phyloP scores from a whole-genome alignment of 164 flowering plant genomes.

The Macadamia tetraphylla region DNA sequence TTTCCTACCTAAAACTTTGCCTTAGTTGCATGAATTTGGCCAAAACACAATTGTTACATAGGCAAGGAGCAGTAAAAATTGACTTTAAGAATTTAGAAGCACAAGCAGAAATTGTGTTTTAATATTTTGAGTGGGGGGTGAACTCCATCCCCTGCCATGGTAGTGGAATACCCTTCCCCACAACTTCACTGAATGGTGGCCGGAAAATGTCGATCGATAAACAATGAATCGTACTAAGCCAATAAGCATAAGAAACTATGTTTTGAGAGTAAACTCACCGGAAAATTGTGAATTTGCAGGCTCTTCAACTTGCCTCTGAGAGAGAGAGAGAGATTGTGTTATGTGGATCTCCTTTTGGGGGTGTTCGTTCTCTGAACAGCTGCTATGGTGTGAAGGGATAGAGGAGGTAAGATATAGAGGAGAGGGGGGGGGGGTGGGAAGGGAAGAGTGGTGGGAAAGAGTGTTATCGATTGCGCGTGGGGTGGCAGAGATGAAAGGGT shows the following conservation, averaged over 20 bases:
- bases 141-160: conserved; percentile 26
- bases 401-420: not conserved
- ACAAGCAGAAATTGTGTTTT: conserved; percentile 32
- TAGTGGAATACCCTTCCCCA: conserved; percentile 16
- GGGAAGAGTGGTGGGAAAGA: not conserved
- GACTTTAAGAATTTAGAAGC: conserved; percentile 31
- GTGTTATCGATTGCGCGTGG: conserved; percentile 54
- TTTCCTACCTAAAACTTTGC: not conserved
- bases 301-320: not conserved
- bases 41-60: conserved; percentile 4
- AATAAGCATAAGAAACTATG: no score
- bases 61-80: conserved; percentile 47
- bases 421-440: conserved; percentile 5
- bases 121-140: conserved; percentile 51
- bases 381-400: not conserved
- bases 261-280: conserved; percentile 1
- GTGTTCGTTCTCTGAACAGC: not conserved
- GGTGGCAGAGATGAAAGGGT: conserved; percentile 20
- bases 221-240: no score
- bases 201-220: no score
- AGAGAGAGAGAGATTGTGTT: conserved; percentile 6
- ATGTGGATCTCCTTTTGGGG: not conserved
- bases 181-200: not conserved
- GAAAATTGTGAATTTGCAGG: not conserved
- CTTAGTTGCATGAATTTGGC: conserved; percentile 10